Evolutionary conservation across 257 asterid genomes (phyloP).

Genomic region (Thymus mandschuricus): DNA sequence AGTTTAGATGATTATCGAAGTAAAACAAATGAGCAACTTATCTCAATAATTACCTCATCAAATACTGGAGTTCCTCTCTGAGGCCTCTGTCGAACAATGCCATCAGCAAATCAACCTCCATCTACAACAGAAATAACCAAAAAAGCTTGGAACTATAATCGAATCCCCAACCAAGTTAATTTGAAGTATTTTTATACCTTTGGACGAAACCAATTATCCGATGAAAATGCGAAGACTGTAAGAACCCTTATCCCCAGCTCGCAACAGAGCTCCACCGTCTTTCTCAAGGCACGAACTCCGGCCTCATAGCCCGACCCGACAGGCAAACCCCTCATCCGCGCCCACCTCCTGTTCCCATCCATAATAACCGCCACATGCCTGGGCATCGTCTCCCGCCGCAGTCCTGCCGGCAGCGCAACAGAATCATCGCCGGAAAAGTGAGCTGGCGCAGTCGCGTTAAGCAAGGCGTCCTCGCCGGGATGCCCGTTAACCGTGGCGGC

Average conservation of each 20-base stretch:
- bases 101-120: constrained; percentile 47
- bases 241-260: constrained; percentile 57
- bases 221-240: constrained; percentile 70
- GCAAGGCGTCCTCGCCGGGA: constrained; percentile 19
- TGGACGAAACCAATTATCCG: constrained; percentile 72
- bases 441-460: constrained; percentile 21
- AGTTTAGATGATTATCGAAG: not conserved
- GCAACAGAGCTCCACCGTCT: constrained; percentile 48
- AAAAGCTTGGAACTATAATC: not conserved
- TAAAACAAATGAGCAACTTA: not conserved
- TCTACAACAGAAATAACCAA: constrained; percentile 24
- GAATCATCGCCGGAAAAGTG: constrained; percentile 15
- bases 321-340: constrained; percentile 50
- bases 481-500: constrained; percentile 24
- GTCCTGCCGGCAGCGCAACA: constrained; percentile 31
- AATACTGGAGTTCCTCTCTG: constrained; percentile 38
- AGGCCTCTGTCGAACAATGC: constrained; percentile 42
- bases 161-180: not conserved
- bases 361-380: constrained; percentile 58
- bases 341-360: constrained; percentile 73
- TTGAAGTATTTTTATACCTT: constrained; percentile 39
- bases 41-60: constrained; percentile 32
- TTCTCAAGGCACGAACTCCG: constrained; percentile 49
- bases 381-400: constrained; percentile 41
- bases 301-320: constrained; percentile 55